Evolutionary conservation across 495 filamentous ascomycete species (phyloP).

Genomic region (Hypoxylon trugodes): DNA sequence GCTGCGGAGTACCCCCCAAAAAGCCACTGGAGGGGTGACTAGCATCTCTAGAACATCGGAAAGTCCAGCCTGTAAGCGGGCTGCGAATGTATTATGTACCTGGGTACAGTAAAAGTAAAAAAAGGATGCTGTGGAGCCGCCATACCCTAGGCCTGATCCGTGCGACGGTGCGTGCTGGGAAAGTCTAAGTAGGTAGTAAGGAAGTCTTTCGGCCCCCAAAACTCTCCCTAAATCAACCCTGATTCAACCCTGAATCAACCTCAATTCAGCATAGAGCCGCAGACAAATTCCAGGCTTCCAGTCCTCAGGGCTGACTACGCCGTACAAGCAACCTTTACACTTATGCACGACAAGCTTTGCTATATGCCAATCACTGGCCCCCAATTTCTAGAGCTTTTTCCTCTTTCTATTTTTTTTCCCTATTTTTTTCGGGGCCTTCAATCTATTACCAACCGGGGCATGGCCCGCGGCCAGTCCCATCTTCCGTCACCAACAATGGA

Average conservation of each 20-base stretch:
- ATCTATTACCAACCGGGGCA: constrained; percentile 24
- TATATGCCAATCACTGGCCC: constrained; percentile 35
- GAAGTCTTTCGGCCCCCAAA: constrained; percentile 30
- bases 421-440: constrained; percentile 19
- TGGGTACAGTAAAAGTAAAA: background rate
- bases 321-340: constrained; percentile 37
- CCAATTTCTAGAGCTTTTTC: too few relatives aligned
- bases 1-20: constrained; percentile 13
- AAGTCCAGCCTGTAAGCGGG: background rate
- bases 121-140: constrained; percentile 40
- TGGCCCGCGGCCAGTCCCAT: constrained; percentile 33
- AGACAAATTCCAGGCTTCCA: constrained; percentile 33
- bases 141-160: constrained; percentile 29
- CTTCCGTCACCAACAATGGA: constrained; percentile 22
- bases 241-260: constrained; percentile 35
- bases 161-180: constrained; percentile 13
- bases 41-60: constrained; percentile 23
- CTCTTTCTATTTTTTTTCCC: background rate
- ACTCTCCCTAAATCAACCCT: too few relatives aligned
- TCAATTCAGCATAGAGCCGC: constrained; percentile 43
- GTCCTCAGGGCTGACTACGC: constrained; percentile 29
- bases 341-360: constrained; percentile 38
- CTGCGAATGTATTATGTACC: background rate
- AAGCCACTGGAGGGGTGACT: constrained; percentile 18
- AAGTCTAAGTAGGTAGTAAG: background rate